Evolutionary conservation across 345 rosid genomes (phyloP).

Genomic region (Adansonia digitata): DNA sequence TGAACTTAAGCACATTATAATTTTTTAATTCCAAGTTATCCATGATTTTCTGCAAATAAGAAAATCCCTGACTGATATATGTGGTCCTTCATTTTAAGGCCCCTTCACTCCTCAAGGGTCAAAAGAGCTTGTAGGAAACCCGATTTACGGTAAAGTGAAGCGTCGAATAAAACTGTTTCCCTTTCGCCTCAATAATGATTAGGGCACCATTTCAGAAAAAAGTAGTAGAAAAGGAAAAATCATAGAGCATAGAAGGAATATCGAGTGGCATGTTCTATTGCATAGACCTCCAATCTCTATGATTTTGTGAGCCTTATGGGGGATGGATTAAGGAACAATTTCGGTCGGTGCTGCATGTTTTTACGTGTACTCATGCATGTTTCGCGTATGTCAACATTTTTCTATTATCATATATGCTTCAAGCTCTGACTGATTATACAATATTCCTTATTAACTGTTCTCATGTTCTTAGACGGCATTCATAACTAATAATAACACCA

Average conservation of each 20-base stretch:
- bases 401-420: background rate
- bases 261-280: slow-evolving; percentile 28
- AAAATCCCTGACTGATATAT: background rate
- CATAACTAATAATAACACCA: background rate
- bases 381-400: background rate
- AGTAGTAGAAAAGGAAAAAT: background rate
- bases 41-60: background rate
- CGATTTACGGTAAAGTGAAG: slow-evolving; percentile 15
- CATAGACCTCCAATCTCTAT: background rate
- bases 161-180: slow-evolving; percentile 2
- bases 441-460: slow-evolving; percentile 2
- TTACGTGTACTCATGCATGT: slow-evolving; percentile 20
- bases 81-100: slow-evolving; percentile 1
- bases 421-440: background rate
- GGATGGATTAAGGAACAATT: background rate
- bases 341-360: slow-evolving; percentile 20
- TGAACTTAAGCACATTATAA: background rate
- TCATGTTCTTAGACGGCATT: background rate
- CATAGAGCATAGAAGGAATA: slow-evolving; percentile 20
- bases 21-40: background rate
- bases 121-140: background rate
- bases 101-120: slow-evolving; percentile 26
- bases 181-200: background rate
- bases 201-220: background rate
- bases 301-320: background rate